Evolutionary conservation across 352 stramenopile genomes (phyloP), one percentile per base, ranked within the genome.

Genomic region (Pythium volutum): DNA sequence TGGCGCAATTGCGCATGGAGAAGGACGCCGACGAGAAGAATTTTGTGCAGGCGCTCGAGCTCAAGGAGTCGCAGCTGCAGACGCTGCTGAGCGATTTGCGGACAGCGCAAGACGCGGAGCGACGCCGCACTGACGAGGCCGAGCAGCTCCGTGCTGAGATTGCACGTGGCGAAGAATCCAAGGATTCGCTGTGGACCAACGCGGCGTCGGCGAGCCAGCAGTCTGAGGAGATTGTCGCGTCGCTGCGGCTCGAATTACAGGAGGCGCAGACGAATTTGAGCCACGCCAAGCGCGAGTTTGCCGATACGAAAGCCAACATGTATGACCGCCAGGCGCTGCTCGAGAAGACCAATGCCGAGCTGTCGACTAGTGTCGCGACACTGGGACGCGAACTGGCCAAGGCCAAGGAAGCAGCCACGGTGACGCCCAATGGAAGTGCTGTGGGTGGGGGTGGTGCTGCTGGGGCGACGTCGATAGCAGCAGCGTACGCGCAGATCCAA

Each of bases 281-380:
- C 31, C 76, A 69, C 16, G 59, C 89, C 25, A 93, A 93, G 64
- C 76, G 71, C 10, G 83, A 93, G 59, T 70, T 87, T 25, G 69
- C 70, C 2, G 77, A 88, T 27, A 67, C 80, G 3, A 92, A 91
- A 58, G 63, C 74, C 31, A 70, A 74, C 8, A 91, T 91, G 79
- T 93, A 83, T 51, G 70, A 75, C 23, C 80, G 83, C 11, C 85
- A 95, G 65, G 79, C 76, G 29, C 76, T 87, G 49, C 68, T 95
- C 34, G 85, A 95, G 62, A 87, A 71, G 45, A 81, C 79, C 1
- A 95, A 93, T 55, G 75, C 75, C 1, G 79, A 91, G 62, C 69
- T 95, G 22, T 80, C 77, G 15, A 84, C 75, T 18, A 81, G 67
- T 42, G 79, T 95, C 18, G 85, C 85, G 25, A 72, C 66, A 46